These are phyloP conservation scores for Tagetes erecta DNA, from an alignment of 129 eudicot genomes.

Conservation along the genomic window DNA sequence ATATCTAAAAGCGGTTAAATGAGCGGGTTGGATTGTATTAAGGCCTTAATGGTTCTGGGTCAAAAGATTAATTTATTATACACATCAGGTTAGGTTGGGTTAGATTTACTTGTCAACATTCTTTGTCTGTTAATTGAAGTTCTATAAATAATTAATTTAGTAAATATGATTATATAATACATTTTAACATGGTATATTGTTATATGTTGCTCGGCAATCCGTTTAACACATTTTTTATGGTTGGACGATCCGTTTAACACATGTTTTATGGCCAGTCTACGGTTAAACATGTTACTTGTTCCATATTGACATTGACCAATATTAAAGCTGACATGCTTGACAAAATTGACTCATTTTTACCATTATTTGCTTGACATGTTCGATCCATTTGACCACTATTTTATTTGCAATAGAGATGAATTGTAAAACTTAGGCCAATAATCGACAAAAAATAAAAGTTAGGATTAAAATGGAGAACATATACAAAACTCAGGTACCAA, in stretches of 20 bases:
- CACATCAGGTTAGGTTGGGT: neutral
- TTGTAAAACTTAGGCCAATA: too few relatives aligned
- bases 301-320: neutral
- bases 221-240: neutral
- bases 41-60: neutral
- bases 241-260: too few relatives aligned
- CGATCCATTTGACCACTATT: neutral
- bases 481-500: too few relatives aligned
- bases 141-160: neutral
- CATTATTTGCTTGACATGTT: neutral
- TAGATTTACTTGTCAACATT: neutral
- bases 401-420: too few relatives aligned
- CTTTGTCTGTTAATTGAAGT: neutral
- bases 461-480: too few relatives aligned
- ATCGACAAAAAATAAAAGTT: too few relatives aligned
- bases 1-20: neutral
- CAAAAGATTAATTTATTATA: neutral
- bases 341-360: neutral
- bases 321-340: neutral
- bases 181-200: neutral
- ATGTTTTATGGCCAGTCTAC: neutral
- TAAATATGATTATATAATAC: neutral
- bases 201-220: neutral
- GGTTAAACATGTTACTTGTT: neutral
- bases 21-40: neutral